Evolutionary conservation across 169 alveolate species (phyloP).

Genomic region (Plasmodium malariae): DNA sequence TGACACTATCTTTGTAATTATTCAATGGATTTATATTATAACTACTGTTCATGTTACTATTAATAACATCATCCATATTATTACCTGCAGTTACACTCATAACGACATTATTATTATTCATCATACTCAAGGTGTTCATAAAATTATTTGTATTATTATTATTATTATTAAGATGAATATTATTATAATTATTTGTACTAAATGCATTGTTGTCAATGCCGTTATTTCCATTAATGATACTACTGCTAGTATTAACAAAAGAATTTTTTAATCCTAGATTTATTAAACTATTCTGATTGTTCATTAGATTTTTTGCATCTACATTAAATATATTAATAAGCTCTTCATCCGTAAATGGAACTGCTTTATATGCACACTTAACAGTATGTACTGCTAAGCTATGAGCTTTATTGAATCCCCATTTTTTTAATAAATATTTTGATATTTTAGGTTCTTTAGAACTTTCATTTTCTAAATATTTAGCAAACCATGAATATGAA

Average conservation of each 20-base stretch:
- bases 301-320: slow-evolving; percentile 36
- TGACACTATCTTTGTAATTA: slow-evolving; percentile 4
- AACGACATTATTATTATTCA: not conserved
- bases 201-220: not conserved
- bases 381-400: slow-evolving; percentile 74
- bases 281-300: slow-evolving; percentile 36
- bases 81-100: not conserved
- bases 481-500: slow-evolving; percentile 71
- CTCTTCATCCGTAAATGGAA: slow-evolving; percentile 68
- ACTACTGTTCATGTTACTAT: not conserved
- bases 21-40: not conserved
- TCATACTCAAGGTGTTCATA: slow-evolving; percentile 21
- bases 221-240: not conserved
- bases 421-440: slow-evolving; percentile 58
- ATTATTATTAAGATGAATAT: not conserved
- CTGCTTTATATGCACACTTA: slow-evolving; percentile 69
- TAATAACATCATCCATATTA: not conserved
- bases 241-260: not conserved
- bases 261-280: slow-evolving; percentile 27
- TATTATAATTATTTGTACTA: not conserved
- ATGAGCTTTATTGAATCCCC: slow-evolving; percentile 76
- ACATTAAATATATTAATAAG: slow-evolving; percentile 56
- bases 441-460: slow-evolving; percentile 72
- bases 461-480: slow-evolving; percentile 73
- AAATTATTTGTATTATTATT: not conserved